Percentiles rank a stretch among this genome's conserved stretches.
Evolutionary conservation across 345 rosid species (phyloP).

Genomic region (Eucalyptus shirleyi): DNA sequence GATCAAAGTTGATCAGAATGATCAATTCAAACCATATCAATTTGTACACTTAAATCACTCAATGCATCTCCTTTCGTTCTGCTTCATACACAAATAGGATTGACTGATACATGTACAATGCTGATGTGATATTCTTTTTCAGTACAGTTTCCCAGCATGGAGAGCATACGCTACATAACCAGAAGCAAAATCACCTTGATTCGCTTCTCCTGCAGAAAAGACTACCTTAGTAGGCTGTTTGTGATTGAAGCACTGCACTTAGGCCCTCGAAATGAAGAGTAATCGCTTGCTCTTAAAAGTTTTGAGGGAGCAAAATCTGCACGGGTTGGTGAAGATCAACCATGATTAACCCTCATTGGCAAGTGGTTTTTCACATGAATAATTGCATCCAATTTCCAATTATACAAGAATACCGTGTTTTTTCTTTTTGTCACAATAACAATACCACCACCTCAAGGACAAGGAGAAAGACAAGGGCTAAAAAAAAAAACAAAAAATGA

Average conservation of each 20-base stretch:
- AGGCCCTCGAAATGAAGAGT: background rate
- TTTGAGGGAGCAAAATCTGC: background rate
- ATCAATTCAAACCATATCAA: background rate
- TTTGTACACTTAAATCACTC: background rate
- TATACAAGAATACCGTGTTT: constrained; percentile 6
- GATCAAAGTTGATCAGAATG: background rate
- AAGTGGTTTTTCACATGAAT: background rate
- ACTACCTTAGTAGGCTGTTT: background rate
- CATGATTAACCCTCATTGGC: background rate
- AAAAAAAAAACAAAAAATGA: background rate
- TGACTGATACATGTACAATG: background rate
- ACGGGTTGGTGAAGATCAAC: background rate
- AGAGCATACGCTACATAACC: background rate
- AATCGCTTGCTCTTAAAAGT: background rate
- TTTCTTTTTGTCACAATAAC: background rate
- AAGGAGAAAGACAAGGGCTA: background rate
- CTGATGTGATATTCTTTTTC: background rate
- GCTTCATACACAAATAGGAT: background rate
- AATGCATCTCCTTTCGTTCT: background rate
- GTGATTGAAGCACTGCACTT: background rate
- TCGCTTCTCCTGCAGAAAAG: background rate
- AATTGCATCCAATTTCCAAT: background rate
- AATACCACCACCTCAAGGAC: background rate
- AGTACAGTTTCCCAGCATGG: background rate
- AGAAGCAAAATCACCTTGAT: background rate